phyloP scores from a whole-genome alignment of 768 basidiomycete species.

The Pisolithus orientalis region DNA sequence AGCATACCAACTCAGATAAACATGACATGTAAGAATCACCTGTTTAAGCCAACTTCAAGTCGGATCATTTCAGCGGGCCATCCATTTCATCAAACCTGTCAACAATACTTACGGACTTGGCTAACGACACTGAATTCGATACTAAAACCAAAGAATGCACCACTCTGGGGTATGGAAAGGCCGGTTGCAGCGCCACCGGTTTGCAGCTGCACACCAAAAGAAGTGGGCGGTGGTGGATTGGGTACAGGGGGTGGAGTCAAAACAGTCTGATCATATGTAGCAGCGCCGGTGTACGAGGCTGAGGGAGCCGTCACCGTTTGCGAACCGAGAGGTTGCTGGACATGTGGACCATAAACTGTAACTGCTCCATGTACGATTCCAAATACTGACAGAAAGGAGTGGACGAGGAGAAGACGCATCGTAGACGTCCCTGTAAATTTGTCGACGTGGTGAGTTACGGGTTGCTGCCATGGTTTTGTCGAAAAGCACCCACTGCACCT shows the following conservation, averaged over 20 bases:
- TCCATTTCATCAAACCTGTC: background rate
- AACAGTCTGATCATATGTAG: slow-evolving; percentile 48
- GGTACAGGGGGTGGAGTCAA: slow-evolving; percentile 48
- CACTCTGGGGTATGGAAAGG: slow-evolving; percentile 39
- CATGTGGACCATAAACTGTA: slow-evolving; percentile 19
- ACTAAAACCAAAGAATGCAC: slow-evolving; percentile 67
- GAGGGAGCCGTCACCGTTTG: slow-evolving; percentile 28
- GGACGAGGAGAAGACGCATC: slow-evolving; percentile 21
- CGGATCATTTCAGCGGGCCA: background rate
- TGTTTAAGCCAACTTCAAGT: slow-evolving; percentile 13
- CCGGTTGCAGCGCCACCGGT: slow-evolving; percentile 17
- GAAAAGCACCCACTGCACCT: slow-evolving; percentile 12
- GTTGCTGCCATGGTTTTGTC: background rate
- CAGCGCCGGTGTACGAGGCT: slow-evolving; percentile 38
- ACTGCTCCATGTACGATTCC: slow-evolving; percentile 10
- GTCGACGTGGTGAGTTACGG: too few relatives aligned
- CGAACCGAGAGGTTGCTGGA: slow-evolving; percentile 16
- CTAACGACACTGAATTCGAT: slow-evolving; percentile 70
- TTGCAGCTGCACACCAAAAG: slow-evolving; percentile 41
- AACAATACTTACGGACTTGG: slow-evolving; percentile 48
- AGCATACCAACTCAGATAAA: background rate
- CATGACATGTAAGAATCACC: slow-evolving; percentile 2
- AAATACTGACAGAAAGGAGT: slow-evolving; percentile 14
- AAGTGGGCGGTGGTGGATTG: slow-evolving; percentile 33
- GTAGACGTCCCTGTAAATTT: background rate